Evolutionary conservation across 148 eudicot genomes (phyloP).

Genomic region (Cornus controversa): DNA sequence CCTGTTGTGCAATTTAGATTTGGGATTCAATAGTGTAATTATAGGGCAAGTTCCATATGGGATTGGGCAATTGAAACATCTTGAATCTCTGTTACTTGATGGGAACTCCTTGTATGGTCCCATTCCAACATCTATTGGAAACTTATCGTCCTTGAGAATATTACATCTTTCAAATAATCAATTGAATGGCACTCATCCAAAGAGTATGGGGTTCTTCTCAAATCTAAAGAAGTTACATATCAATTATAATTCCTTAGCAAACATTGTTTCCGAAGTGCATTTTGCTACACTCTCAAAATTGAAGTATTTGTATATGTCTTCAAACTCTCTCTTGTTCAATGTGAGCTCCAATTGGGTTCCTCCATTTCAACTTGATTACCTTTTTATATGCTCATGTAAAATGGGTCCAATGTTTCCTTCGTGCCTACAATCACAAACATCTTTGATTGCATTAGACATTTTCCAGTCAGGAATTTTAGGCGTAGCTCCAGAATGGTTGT

Average conservation of each 20-base stretch:
- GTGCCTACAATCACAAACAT: constrained; percentile 26
- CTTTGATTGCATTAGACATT: constrained; percentile 13
- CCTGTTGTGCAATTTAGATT: no score
- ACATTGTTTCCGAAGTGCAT: constrained; percentile 19
- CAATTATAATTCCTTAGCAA: background rate
- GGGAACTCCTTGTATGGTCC: no score
- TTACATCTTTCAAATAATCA: background rate
- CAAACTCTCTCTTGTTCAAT: constrained; percentile 12
- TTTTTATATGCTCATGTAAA: constrained; percentile 10
- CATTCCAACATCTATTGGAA: background rate
- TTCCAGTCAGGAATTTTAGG: constrained; percentile 17
- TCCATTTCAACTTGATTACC: constrained; percentile 25
- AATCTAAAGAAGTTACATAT: constrained; percentile 13
- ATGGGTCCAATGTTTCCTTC: constrained; percentile 17
- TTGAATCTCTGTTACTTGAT: no score
- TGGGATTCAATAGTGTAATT: no score
- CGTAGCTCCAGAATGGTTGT: constrained; percentile 15
- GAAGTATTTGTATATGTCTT: background rate
- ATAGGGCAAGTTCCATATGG: no score
- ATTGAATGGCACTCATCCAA: background rate
- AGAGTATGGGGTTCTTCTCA: background rate
- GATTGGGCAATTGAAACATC: no score
- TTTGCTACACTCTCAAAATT: constrained; percentile 11
- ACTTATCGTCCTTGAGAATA: background rate
- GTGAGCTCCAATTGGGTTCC: constrained; percentile 31